phyloP scores from a whole-genome alignment of 495 filamentous ascomycete species.

The Penicillium lividum region DNA sequence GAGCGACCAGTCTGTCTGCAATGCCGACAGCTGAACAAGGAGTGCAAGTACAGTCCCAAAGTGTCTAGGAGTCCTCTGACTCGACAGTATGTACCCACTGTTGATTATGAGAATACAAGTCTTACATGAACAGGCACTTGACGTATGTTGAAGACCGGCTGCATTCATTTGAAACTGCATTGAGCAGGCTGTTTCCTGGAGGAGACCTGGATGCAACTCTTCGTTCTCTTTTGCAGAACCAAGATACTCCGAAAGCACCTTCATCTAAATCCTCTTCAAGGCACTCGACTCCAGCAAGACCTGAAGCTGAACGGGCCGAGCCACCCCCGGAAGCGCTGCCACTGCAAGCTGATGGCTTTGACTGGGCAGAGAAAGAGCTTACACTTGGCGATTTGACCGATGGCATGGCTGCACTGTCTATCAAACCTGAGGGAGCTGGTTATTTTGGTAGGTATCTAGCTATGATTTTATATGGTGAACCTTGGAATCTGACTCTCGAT shows the following conservation, averaged over 20 bases:
- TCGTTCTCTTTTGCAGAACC: conserved; percentile 45
- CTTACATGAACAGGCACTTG: conserved; percentile 41
- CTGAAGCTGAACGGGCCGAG: conserved; percentile 40
- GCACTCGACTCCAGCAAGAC: conserved; percentile 41
- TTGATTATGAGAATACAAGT: not conserved
- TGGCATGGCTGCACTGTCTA: conserved; percentile 55
- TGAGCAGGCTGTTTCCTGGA: conserved; percentile 46
- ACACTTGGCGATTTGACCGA: conserved; percentile 48
- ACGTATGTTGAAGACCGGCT: conserved; percentile 53
- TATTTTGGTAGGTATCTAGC: conserved; percentile 44
- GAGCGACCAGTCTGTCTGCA: conserved; percentile 46
- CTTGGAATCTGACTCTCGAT: conserved; percentile 12
- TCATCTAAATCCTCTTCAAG: conserved; percentile 44
- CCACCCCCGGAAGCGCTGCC: conserved; percentile 48
- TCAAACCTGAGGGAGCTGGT: conserved; percentile 50
- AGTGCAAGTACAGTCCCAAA: conserved; percentile 53
- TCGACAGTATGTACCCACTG: conserved; percentile 37
- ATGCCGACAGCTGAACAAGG: conserved; percentile 46
- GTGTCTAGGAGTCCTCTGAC: conserved; percentile 49
- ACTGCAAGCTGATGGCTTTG: conserved; percentile 53
- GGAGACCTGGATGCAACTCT: conserved; percentile 50
- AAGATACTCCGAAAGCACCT: conserved; percentile 33
- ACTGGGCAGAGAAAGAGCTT: conserved; percentile 52
- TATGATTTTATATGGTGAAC: not conserved
- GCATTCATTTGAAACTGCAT: conserved; percentile 45